Percentiles rank a stretch among this genome's conserved stretches.
These are phyloP conservation scores for Phaseolus lunatus DNA, from an alignment of 306 rosid genomes.

Conservation along the genomic window DNA sequence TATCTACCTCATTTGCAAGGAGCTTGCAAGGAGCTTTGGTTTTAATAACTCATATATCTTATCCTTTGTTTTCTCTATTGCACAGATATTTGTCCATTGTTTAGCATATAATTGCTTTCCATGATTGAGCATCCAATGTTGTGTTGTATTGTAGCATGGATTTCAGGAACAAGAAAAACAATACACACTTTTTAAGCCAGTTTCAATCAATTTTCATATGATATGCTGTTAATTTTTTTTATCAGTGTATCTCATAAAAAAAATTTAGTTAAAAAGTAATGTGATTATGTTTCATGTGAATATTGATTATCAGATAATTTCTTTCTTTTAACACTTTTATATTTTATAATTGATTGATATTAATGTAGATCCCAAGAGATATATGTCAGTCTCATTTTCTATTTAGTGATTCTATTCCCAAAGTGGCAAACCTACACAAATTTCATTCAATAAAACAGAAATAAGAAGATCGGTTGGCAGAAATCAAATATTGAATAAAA, in stretches of 20 bases:
- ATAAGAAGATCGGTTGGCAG: neutral
- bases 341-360: neutral
- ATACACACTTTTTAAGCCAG: no score
- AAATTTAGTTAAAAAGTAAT: no score
- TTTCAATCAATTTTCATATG: no score
- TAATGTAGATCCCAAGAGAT: neutral
- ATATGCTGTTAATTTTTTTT: no score
- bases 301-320: neutral
- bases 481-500: neutral
- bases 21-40: neutral
- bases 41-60: neutral
- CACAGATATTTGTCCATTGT: neutral
- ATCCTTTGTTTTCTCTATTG: conserved; percentile 13
- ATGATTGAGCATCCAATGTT: conserved; percentile 36
- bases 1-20: neutral
- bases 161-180: neutral
- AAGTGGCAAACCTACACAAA: neutral
- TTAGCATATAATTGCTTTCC: conserved; percentile 26
- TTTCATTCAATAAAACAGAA: neutral
- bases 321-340: neutral
- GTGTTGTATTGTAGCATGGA: neutral
- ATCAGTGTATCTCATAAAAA: no score
- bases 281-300: neutral
- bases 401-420: neutral
- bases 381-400: neutral